A percentile compares a stretch with the other conserved stretches of the same genome.
Conservation (phyloP, 2,329 filamentous ascomycete genomes). For the Blastomyces emzantsi region DNA sequence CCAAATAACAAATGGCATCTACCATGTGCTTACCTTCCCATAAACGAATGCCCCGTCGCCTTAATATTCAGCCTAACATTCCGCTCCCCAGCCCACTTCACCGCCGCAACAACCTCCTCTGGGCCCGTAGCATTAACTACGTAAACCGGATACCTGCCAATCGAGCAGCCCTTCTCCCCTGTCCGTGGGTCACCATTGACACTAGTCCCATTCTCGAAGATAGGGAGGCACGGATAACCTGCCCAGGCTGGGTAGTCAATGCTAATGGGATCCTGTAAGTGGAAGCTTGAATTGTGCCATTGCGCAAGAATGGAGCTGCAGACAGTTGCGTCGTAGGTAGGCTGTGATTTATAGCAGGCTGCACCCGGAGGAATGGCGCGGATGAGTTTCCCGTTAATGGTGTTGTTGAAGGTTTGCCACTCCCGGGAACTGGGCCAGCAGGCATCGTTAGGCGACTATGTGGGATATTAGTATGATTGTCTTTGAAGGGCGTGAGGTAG, state of each 20-base stretch:
- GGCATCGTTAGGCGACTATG: constrained; percentile 21
- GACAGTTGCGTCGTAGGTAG: background rate
- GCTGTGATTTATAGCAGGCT: constrained; percentile 30
- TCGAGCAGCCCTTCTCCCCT: background rate
- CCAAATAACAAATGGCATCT: background rate
- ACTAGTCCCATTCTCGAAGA: background rate
- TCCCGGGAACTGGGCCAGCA: constrained; percentile 42
- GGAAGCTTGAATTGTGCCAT: background rate
- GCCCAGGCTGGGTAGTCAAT: background rate
- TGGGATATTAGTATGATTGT: background rate
- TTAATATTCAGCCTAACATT: background rate
- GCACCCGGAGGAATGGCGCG: constrained; percentile 44
- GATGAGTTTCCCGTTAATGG: constrained; percentile 44
- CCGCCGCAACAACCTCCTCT: background rate
- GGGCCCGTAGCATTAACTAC: background rate
- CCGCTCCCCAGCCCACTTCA: background rate
- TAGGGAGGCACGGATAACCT: background rate
- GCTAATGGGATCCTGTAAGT: background rate
- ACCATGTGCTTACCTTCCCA: background rate
- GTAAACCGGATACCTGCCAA: background rate
- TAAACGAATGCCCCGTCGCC: background rate
- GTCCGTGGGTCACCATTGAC: background rate
- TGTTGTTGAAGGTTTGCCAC: constrained; percentile 46
- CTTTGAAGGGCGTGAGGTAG: too few species aligned
- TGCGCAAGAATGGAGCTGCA: background rate